phyloP scores from a whole-genome alignment of 2,329 filamentous ascomycete species.

The Diaporthe amygdali region DNA sequence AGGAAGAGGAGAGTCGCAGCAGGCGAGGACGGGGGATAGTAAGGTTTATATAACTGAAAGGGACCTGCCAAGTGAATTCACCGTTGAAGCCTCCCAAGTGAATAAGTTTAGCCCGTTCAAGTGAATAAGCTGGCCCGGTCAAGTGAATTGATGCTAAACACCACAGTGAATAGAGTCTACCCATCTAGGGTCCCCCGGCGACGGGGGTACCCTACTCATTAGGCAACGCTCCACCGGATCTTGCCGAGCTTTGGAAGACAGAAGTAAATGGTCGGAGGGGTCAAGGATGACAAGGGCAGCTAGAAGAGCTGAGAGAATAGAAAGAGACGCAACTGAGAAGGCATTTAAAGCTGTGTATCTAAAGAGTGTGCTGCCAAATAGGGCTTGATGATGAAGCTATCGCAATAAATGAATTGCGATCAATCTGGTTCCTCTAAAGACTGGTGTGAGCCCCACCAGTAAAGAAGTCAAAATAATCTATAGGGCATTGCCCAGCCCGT shows the following conservation, averaged over 20 bases:
- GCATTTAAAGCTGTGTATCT: not conserved
- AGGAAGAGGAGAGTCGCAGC: no score
- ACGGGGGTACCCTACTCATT: no score
- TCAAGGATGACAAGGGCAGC: no score
- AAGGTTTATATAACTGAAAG: not conserved
- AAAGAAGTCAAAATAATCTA: not conserved
- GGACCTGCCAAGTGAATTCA: no score
- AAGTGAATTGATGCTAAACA: no score
- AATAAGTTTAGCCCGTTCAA: no score
- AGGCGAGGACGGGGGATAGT: not conserved
- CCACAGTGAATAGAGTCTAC: not conserved
- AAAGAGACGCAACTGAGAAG: not conserved
- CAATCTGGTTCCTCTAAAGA: no score
- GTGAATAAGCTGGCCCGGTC: no score
- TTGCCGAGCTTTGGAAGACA: no score
- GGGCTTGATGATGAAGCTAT: not conserved
- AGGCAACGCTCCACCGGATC: no score
- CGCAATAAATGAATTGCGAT: not conserved
- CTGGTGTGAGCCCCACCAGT: not conserved
- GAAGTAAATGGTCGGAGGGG: no score
- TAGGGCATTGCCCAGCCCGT: not conserved
- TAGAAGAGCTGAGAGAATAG: not conserved
- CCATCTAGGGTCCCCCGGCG: not conserved
- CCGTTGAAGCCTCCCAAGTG: not conserved
- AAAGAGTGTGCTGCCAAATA: not conserved